Evolutionary conservation across 108 stramenopile species (phyloP), one percentile per base, ranked within the genome.

Genomic region (Nannochloropsis oceanica): DNA sequence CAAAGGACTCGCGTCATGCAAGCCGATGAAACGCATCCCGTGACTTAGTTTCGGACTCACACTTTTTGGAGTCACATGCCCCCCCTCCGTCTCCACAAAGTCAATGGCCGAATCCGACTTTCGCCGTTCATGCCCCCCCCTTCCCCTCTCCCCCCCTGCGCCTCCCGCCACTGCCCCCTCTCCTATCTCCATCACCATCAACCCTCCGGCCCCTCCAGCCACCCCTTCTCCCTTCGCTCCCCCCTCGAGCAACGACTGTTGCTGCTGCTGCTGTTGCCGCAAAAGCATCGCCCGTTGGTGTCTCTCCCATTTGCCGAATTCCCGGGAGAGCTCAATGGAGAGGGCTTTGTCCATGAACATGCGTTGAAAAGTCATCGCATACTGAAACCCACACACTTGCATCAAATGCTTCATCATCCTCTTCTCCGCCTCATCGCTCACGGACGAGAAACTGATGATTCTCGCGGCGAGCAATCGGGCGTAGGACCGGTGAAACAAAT

Each of bases 291-390:
- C 27, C 44, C 24, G 85, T 43, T 26, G 84, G 34, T 13, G 42
- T 27, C 18, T 80, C 83, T 81, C 83, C 87, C 87, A 87, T 80
- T 84, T 80, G 26, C 50, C 80, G 80, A 83, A 87, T 46, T 81
- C 87, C n/a, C 81, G 43, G 83, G 83, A 79, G 44, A 87, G 80
- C 43, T 87, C 87, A 13, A 79, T 44, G 81, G 83, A 83, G 24
- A 87, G 83, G 12, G 84, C 44, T 27, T 87, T 87, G 83, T 87
- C 87, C 27, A 87, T 81, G 80, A 87, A 87, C 87, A 87, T 87
- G 0, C 87, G 83, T 83, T 87, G 87, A 46, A 87, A 80, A 43
- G 79, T 84, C 44, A 83, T 83, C 42, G 84, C 83, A 83, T 46
- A 87, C 87, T 87, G 83, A 50, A 87, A 87, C 50, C 87, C 87